phyloP scores from a whole-genome alignment of 75 land plant genomes.

The Chamaecyparis obtusa region DNA sequence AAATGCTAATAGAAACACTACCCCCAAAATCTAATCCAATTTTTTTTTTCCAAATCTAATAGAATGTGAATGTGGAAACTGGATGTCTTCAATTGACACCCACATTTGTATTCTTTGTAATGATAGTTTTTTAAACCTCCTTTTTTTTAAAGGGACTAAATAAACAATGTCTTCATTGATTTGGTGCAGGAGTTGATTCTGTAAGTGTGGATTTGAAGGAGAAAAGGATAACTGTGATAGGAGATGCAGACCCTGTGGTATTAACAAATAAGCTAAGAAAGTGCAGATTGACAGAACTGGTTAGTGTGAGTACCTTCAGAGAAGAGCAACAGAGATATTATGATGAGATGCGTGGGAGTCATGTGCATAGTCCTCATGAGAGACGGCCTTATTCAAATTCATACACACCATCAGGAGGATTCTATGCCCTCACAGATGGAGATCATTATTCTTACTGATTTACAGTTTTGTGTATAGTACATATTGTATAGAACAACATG shows the following conservation, averaged over 20 bases:
- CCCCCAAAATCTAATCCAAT: too few species aligned
- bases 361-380: background rate
- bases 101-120: too few species aligned
- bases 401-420: background rate
- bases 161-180: background rate
- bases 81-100: background rate
- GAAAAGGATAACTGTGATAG: conserved; percentile 35
- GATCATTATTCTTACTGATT: background rate
- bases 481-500: too few species aligned
- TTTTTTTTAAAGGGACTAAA: background rate
- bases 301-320: conserved; percentile 38
- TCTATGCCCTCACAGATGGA: background rate
- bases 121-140: too few species aligned
- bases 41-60: too few species aligned
- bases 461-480: too few species aligned
- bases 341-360: background rate
- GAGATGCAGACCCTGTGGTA: conserved; percentile 39
- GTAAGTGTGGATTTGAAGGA: conserved; percentile 21
- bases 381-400: background rate
- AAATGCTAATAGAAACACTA: too few species aligned
- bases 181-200: conserved; percentile 19
- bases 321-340: background rate
- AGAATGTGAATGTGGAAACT: too few species aligned
- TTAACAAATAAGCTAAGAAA: conserved; percentile 39
- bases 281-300: conserved; percentile 19